phyloP scores from a whole-genome alignment of 2,329 filamentous ascomycete genomes.

The Ophiostoma pallidulum region DNA sequence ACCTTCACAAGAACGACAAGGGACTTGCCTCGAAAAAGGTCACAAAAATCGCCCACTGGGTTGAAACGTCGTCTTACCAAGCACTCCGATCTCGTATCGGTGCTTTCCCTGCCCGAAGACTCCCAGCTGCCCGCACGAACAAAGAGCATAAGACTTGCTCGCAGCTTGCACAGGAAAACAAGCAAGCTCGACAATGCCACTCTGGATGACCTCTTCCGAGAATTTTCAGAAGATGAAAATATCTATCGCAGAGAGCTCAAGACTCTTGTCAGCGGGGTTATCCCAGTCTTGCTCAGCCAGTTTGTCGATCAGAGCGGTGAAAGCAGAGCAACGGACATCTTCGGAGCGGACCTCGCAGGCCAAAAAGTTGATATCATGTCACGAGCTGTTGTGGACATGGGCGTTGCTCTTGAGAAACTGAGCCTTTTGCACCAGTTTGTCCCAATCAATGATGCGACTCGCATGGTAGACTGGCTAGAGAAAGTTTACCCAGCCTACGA shows the following conservation, averaged over 20 bases:
- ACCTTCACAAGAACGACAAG: slow-evolving; percentile 38
- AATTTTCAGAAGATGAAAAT: slow-evolving; percentile 73
- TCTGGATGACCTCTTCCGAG: slow-evolving; percentile 64
- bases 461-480: slow-evolving; percentile 72
- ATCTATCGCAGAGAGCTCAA: slow-evolving; percentile 87
- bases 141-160: slow-evolving; percentile 63
- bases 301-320: slow-evolving; percentile 61
- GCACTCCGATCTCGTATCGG: slow-evolving; percentile 88
- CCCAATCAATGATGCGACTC: slow-evolving; percentile 61
- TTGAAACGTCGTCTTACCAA: slow-evolving; percentile 74
- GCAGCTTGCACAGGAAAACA: slow-evolving; percentile 67
- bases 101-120: slow-evolving; percentile 56
- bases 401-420: slow-evolving; percentile 75
- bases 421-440: slow-evolving; percentile 72
- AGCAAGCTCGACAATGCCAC: slow-evolving; percentile 59
- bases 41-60: slow-evolving; percentile 34
- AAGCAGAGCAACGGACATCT: slow-evolving; percentile 55
- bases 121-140: slow-evolving; percentile 46
- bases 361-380: slow-evolving; percentile 55
- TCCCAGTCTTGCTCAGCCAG: slow-evolving; percentile 81
- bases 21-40: slow-evolving; percentile 36
- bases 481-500: slow-evolving; percentile 69
- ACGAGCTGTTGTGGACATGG: slow-evolving; percentile 90
- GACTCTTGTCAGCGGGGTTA: slow-evolving; percentile 87
- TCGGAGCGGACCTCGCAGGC: slow-evolving; percentile 45